Conservation (phyloP, 1,284 basidiomycete species). For the Veloboletus limbatus region DNA sequence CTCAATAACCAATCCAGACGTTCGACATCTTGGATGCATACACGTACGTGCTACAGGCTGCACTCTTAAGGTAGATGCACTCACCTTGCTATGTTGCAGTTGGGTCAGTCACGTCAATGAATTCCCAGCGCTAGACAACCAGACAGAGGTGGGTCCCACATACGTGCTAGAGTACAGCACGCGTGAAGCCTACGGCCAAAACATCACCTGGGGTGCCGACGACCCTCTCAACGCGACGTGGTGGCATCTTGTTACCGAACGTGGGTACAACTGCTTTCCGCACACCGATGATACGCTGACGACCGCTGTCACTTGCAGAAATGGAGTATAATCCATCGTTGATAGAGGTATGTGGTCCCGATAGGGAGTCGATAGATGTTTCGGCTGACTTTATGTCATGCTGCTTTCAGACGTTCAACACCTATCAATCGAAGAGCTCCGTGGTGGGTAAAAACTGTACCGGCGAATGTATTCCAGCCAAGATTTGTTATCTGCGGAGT, state of each 20-base stretch:
- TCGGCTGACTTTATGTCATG: neutral
- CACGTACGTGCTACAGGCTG: slow-evolving; percentile 29
- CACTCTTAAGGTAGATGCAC: neutral
- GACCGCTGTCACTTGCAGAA: slow-evolving; percentile 15
- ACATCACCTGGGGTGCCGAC: slow-evolving; percentile 41
- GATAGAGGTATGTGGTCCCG: slow-evolving; percentile 27
- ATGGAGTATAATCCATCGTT: slow-evolving; percentile 39
- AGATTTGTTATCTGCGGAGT: slow-evolving; percentile 47
- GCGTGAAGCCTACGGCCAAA: slow-evolving; percentile 40
- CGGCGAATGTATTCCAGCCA: slow-evolving; percentile 39
- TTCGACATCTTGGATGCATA: slow-evolving; percentile 43
- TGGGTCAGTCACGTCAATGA: slow-evolving; percentile 39
- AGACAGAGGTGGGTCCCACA: slow-evolving; percentile 39
- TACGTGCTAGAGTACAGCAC: slow-evolving; percentile 45
- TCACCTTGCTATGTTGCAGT: slow-evolving; percentile 19
- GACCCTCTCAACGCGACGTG: slow-evolving; percentile 51
- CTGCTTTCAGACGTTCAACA: slow-evolving; percentile 36
- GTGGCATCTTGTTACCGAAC: slow-evolving; percentile 48
- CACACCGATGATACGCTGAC: neutral
- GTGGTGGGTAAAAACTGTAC: slow-evolving; percentile 34
- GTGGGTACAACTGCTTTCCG: slow-evolving; percentile 16
- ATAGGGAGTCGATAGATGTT: neutral
- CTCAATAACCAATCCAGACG: slow-evolving; percentile 24
- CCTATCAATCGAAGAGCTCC: slow-evolving; percentile 44
- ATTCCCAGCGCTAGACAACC: slow-evolving; percentile 33